A percentile compares a stretch with the other conserved stretches of the same genome.
These are phyloP conservation scores for Bremia lactucae DNA, from an alignment of 352 stramenopile genomes.

Conservation along the genomic window DNA sequence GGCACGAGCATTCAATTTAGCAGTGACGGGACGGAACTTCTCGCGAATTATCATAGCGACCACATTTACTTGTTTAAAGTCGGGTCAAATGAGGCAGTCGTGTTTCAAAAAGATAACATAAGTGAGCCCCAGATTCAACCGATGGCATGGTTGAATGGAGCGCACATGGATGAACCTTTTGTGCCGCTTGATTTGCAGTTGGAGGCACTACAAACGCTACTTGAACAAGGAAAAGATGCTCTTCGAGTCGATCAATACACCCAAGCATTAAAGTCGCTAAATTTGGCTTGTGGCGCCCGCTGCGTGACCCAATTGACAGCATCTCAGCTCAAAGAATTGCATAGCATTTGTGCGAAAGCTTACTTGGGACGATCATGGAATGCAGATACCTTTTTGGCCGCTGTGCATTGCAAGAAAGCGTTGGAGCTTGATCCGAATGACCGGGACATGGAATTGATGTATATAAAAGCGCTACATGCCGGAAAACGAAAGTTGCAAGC, in stretches of 20 bases:
- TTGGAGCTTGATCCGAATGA: slow-evolving; percentile 43
- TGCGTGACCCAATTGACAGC: slow-evolving; percentile 15
- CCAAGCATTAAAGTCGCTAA: slow-evolving; percentile 29
- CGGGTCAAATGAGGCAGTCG: slow-evolving; percentile 17
- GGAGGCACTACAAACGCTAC: slow-evolving; percentile 17
- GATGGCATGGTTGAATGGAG: slow-evolving; percentile 28
- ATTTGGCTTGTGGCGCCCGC: slow-evolving; percentile 23
- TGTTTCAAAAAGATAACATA: slow-evolving; percentile 22
- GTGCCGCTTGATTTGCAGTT: slow-evolving; percentile 12
- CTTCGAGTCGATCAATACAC: slow-evolving; percentile 17
- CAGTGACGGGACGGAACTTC: slow-evolving; percentile 47
- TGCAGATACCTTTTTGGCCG: slow-evolving; percentile 49
- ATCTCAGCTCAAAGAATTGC: slow-evolving; percentile 43
- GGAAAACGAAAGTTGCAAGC: slow-evolving; percentile 33
- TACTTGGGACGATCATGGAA: slow-evolving; percentile 60
- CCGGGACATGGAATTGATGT: slow-evolving; percentile 38
- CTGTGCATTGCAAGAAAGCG: slow-evolving; percentile 52
- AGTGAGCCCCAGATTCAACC: slow-evolving; percentile 11
- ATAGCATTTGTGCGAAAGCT: slow-evolving; percentile 46
- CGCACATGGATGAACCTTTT: slow-evolving; percentile 29
- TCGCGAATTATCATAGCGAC: slow-evolving; percentile 80
- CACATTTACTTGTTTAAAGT: slow-evolving; percentile 78
- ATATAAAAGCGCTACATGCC: slow-evolving; percentile 40
- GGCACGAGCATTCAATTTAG: slow-evolving; percentile 78
- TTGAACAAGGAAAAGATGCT: slow-evolving; percentile 12